A percentile compares a stretch with the other conserved stretches of the same genome.
Evolutionary conservation across 345 rosid genomes (phyloP).

Genomic region (Zanthoxylum bungeanum): DNA sequence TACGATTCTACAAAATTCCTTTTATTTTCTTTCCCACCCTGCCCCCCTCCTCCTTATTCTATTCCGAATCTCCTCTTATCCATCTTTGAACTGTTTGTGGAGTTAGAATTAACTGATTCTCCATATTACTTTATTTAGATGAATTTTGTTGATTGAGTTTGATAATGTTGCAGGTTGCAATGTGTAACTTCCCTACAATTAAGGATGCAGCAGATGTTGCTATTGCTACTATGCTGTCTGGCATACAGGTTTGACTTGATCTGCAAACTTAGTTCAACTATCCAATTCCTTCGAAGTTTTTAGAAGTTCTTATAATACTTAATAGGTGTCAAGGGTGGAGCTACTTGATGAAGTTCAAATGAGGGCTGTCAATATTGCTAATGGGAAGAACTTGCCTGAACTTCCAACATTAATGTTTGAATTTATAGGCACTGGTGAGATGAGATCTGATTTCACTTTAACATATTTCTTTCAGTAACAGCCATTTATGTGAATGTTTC

Average conservation of each 20-base stretch:
- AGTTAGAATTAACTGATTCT: background rate
- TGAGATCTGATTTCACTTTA: background rate
- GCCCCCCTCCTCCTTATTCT: too few species aligned
- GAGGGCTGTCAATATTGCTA: constrained; percentile 82
- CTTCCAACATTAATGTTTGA: constrained; percentile 93
- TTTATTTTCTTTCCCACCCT: background rate
- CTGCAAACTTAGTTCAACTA: constrained; percentile 9
- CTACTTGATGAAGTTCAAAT: constrained; percentile 86
- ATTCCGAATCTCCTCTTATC: background rate
- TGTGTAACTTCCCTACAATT: constrained; percentile 85
- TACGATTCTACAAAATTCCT: background rate
- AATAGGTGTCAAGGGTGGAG: constrained; percentile 86
- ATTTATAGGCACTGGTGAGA: constrained; percentile 81
- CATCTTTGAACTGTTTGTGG: background rate
- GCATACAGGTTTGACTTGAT: constrained; percentile 66
- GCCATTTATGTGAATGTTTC: background rate
- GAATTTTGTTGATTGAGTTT: background rate
- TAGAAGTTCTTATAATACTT: constrained; percentile 5
- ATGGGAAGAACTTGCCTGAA: constrained; percentile 75
- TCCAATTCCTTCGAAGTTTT: constrained; percentile 16
- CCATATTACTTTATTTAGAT: background rate
- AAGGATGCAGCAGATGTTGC: constrained; percentile 99
- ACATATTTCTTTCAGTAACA: background rate
- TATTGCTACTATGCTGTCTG: constrained; percentile 77
- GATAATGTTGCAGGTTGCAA: constrained; percentile 66